Evolutionary conservation across 169 alveolate genomes (phyloP).

Genomic region (Plasmodium berghei): DNA sequence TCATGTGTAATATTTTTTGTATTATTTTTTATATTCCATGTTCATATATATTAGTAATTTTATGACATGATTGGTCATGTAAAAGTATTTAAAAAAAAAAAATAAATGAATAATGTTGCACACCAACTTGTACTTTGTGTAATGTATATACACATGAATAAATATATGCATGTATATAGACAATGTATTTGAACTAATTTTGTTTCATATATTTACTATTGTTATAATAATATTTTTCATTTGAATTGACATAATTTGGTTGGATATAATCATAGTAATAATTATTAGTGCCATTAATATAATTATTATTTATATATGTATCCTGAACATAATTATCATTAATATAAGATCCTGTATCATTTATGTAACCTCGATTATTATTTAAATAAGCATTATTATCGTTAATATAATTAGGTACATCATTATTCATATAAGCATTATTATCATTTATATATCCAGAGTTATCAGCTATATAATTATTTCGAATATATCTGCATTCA

Average conservation of each 20-base stretch:
- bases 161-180: neutral
- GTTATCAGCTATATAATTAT: neutral
- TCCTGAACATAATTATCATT: conserved; percentile 28
- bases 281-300: conserved; percentile 53
- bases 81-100: neutral
- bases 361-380: conserved; percentile 4
- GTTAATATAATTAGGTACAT: neutral
- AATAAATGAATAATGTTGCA: neutral
- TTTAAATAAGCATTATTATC: conserved; percentile 16
- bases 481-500: conserved; percentile 10
- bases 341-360: conserved; percentile 11
- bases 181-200: neutral
- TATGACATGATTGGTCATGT: neutral
- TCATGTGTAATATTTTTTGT: neutral
- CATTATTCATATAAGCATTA: conserved; percentile 17
- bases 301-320: conserved; percentile 17
- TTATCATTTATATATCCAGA: neutral
- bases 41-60: too few relatives aligned
- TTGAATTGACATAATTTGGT: conserved; percentile 18
- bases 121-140: neutral
- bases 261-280: conserved; percentile 47
- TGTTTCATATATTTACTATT: conserved; percentile 27
- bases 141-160: neutral
- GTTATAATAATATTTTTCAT: conserved; percentile 34
- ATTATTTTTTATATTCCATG: too few relatives aligned